A percentile compares a stretch with the other conserved stretches of the same genome.
phyloP scores from a whole-genome alignment of 2,329 filamentous ascomycete genomes.

The Pseudocercospora ulei region DNA sequence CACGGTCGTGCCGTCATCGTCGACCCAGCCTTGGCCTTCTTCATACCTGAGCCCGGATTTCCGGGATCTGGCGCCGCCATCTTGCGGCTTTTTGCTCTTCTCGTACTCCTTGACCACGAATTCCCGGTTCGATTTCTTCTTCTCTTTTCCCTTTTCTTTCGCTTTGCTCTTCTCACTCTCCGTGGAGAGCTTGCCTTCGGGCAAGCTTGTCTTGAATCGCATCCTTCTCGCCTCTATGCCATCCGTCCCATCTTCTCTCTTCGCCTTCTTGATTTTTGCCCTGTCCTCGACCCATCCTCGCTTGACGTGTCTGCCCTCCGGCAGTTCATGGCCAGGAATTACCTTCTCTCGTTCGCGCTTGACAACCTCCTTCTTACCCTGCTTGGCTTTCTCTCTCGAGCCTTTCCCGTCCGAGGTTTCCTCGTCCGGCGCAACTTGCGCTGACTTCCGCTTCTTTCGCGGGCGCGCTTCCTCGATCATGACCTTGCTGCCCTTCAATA shows the following conservation, averaged over 20 bases:
- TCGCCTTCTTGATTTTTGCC: slow-evolving; percentile 34
- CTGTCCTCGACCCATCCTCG: slow-evolving; percentile 68
- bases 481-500: slow-evolving; percentile 75
- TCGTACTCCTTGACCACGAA: slow-evolving; percentile 80
- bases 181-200: slow-evolving; percentile 49
- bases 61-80: slow-evolving; percentile 36
- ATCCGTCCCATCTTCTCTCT: slow-evolving; percentile 45
- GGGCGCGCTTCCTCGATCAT: slow-evolving; percentile 71
- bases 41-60: slow-evolving; percentile 54
- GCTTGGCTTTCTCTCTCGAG: slow-evolving; percentile 48
- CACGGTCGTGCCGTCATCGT: slow-evolving; percentile 65
- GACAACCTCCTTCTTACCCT: slow-evolving; percentile 46
- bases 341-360: slow-evolving; percentile 41
- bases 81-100: slow-evolving; percentile 59
- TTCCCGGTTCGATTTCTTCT: slow-evolving; percentile 49
- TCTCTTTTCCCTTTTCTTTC: slow-evolving; percentile 51
- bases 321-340: slow-evolving; percentile 60
- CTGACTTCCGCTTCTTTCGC: slow-evolving; percentile 43
- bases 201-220: slow-evolving; percentile 70
- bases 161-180: slow-evolving; percentile 52
- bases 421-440: slow-evolving; percentile 27
- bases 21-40: slow-evolving; percentile 81
- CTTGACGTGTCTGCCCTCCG: slow-evolving; percentile 68
- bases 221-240: slow-evolving; percentile 65
- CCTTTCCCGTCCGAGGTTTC: slow-evolving; percentile 39